phyloP scores from a whole-genome alignment of 495 filamentous ascomycete genomes.

The Cercophora sp. region DNA sequence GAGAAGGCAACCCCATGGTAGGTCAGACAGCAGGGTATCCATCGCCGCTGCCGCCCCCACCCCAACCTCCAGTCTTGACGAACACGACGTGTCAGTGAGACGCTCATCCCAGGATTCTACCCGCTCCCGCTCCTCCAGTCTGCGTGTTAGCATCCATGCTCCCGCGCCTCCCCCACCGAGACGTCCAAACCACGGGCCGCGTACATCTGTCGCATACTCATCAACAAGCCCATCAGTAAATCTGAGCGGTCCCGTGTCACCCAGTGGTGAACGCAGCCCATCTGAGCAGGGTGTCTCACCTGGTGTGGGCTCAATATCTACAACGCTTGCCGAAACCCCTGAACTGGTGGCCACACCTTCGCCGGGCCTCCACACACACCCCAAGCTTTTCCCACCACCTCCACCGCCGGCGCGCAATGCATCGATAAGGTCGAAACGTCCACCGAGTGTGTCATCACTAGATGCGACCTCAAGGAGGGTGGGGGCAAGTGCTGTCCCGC shows the following conservation, averaged over 20 bases:
- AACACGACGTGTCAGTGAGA: constrained; percentile 30
- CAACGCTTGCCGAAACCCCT: not conserved
- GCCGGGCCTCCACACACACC: not conserved
- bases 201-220: constrained; percentile 20
- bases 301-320: not conserved
- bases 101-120: constrained; percentile 44
- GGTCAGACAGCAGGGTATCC: constrained; percentile 35
- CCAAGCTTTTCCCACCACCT: constrained; percentile 38
- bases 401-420: constrained; percentile 40
- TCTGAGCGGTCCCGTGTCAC: constrained; percentile 9
- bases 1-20: constrained; percentile 40
- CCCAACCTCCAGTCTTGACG: constrained; percentile 16
- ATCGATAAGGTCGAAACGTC: constrained; percentile 35
- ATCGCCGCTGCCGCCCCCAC: constrained; percentile 17
- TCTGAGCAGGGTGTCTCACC: constrained; percentile 8
- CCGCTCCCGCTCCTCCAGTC: constrained; percentile 38
- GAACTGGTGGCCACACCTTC: not conserved
- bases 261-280: constrained; percentile 11
- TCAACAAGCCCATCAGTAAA: too few species aligned
- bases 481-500: constrained; percentile 37
- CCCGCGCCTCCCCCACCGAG: constrained; percentile 45
- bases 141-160: constrained; percentile 30
- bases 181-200: constrained; percentile 30
- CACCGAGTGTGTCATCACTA: constrained; percentile 28
- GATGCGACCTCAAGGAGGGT: constrained; percentile 29